Evolutionary conservation across 2,329 filamentous ascomycete species (phyloP).

Genomic region (Pseudogymnoascus sp.): DNA sequence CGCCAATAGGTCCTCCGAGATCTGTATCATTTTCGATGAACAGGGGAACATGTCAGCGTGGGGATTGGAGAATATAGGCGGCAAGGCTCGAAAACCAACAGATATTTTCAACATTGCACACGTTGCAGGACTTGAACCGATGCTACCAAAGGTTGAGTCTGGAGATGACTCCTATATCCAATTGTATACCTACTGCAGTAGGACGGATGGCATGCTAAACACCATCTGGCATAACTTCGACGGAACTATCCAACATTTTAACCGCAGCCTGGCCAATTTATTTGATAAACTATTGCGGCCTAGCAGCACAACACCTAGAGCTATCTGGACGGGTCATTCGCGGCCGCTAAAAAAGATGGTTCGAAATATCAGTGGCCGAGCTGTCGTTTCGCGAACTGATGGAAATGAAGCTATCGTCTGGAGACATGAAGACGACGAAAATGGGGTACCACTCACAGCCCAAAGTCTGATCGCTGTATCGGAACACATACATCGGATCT

Average conservation of each 20-base stretch:
- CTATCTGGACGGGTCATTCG: slow-evolving; percentile 78
- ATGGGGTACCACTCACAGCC: slow-evolving; percentile 49
- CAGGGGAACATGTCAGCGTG: slow-evolving; percentile 81
- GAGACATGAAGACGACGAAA: slow-evolving; percentile 53
- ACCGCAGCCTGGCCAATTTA: slow-evolving; percentile 68
- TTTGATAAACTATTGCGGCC: slow-evolving; percentile 62
- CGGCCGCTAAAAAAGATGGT: slow-evolving; percentile 76
- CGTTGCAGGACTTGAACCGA: slow-evolving; percentile 51
- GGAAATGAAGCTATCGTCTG: slow-evolving; percentile 76
- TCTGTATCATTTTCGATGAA: slow-evolving; percentile 80
- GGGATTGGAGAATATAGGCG: slow-evolving; percentile 80
- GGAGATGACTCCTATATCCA: slow-evolving; percentile 46
- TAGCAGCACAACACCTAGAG: slow-evolving; percentile 52
- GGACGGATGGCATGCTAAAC: slow-evolving; percentile 54
- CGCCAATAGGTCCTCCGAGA: slow-evolving; percentile 75
- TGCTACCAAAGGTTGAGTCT: slow-evolving; percentile 21
- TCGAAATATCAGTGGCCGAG: slow-evolving; percentile 71
- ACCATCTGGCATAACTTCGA: slow-evolving; percentile 79
- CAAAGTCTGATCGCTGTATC: slow-evolving; percentile 60
- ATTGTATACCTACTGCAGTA: slow-evolving; percentile 65
- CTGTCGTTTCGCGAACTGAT: slow-evolving; percentile 72
- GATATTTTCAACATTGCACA: slow-evolving; percentile 83
- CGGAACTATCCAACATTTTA: slow-evolving; percentile 74
- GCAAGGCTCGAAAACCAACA: slow-evolving; percentile 54
- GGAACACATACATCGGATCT: slow-evolving; percentile 72